phyloP scores from a whole-genome alignment of 805 yeast genomes.

The Metschnikowia shivogae region DNA sequence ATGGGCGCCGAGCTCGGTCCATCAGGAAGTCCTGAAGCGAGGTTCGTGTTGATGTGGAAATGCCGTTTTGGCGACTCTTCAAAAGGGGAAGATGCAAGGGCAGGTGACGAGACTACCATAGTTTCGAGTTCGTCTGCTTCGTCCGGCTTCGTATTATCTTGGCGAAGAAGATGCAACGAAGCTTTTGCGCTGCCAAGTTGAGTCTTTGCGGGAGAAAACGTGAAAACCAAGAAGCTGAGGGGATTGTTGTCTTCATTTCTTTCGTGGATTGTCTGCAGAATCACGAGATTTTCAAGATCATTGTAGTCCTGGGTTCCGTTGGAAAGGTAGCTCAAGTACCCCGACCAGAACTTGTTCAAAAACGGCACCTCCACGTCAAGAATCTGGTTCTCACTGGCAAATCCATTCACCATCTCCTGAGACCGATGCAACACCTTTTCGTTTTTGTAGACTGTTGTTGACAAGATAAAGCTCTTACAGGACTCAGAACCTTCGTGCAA shows the following conservation, averaged over 20 bases:
- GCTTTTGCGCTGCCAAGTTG: conserved; percentile 5
- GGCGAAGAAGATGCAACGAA: conserved; percentile 4
- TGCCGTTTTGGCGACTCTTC: conserved; percentile 22
- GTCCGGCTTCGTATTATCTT: conserved; percentile 1
- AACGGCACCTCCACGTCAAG: conserved; percentile 34
- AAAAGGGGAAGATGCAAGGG: conserved; percentile 33
- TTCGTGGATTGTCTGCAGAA: conserved; percentile 31
- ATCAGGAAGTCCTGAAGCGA: conserved; percentile 1
- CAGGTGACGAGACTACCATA: conserved; percentile 39
- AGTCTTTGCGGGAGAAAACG: conserved; percentile 7
- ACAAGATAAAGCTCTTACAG: conserved; percentile 26
- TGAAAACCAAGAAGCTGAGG: conserved; percentile 11
- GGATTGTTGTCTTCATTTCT: conserved; percentile 10
- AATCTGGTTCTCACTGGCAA: conserved; percentile 14
- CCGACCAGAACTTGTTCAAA: conserved; percentile 36
- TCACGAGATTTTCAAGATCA: conserved; percentile 19
- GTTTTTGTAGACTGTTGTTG: conserved; percentile 20
- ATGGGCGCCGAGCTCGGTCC: conserved; percentile 38
- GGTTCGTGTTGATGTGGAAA: conserved; percentile 15
- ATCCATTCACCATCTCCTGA: conserved; percentile 33
- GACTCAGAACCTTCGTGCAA: conserved; percentile 5
- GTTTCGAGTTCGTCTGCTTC: conserved; percentile 33
- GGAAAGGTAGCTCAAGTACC: conserved; percentile 31
- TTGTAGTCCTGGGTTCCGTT: conserved; percentile 25
- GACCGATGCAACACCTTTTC: conserved; percentile 19